A percentile compares a stretch with the other conserved stretches of the same genome.
Evolutionary conservation across 2,329 filamentous ascomycete species (phyloP).

Genomic region (Grosmannia huntii): DNA sequence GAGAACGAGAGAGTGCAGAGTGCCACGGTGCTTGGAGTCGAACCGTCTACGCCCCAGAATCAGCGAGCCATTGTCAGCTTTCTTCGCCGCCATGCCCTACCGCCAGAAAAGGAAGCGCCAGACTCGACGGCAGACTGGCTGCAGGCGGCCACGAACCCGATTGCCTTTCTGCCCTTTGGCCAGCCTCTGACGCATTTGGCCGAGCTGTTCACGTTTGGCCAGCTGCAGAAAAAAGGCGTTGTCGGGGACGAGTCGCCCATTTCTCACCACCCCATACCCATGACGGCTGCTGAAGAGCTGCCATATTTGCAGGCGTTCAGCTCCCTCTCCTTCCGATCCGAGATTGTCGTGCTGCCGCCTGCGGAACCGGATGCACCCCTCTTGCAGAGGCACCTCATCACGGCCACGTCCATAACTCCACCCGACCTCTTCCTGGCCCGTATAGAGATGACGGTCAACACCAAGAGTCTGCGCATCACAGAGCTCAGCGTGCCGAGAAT

Average conservation of each 20-base stretch:
- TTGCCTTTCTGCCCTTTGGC: constrained; percentile 38
- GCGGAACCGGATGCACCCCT: constrained; percentile 13
- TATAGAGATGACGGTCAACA: constrained; percentile 46
- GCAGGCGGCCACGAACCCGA: constrained; percentile 36
- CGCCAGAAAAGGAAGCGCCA: constrained; percentile 17
- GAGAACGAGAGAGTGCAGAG: constrained; percentile 43
- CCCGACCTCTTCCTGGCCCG: constrained; percentile 44
- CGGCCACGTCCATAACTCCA: constrained; percentile 30
- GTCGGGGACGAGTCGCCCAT: constrained; percentile 25
- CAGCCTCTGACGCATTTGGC: constrained; percentile 19
- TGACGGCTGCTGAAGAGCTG: constrained; percentile 51
- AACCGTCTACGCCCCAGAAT: constrained; percentile 15
- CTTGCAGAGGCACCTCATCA: constrained; percentile 44
- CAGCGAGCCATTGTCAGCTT: constrained; percentile 26
- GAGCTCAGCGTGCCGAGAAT: constrained; percentile 41
- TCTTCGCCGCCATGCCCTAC: constrained; percentile 28
- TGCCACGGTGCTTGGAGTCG: constrained; percentile 19
- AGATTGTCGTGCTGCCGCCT: constrained; percentile 30
- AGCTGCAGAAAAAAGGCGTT: constrained; percentile 18
- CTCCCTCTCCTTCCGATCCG: constrained; percentile 49
- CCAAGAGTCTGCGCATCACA: constrained; percentile 35
- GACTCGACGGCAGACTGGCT: constrained; percentile 29
- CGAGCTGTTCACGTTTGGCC: constrained; percentile 9
- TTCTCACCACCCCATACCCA: constrained; percentile 52
- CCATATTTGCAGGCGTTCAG: constrained; percentile 62